These are phyloP conservation scores for Colletotrichum melonis DNA, from an alignment of 2,329 filamentous ascomycete species.

Conservation along the genomic window DNA sequence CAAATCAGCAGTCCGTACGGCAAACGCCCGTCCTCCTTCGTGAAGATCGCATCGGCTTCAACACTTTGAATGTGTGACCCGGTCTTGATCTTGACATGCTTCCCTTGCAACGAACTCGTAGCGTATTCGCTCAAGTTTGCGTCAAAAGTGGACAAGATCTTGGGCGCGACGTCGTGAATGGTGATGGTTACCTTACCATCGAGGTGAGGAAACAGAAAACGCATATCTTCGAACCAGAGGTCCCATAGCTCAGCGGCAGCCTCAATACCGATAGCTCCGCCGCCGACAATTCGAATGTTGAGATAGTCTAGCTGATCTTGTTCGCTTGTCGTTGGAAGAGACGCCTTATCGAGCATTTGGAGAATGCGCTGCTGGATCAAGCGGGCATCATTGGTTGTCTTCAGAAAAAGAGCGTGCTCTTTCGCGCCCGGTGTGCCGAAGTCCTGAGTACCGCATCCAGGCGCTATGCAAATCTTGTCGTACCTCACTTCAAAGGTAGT, in stretches of 20 bases:
- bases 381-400: constrained; percentile 97
- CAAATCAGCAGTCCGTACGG: constrained; percentile 97
- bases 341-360: constrained; percentile 97
- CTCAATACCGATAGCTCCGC: constrained; percentile 96
- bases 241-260: constrained; percentile 98
- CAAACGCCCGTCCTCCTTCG: constrained; percentile 86
- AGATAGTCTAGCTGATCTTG: constrained; percentile 88
- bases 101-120: constrained; percentile 17
- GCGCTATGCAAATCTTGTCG: constrained; percentile 97
- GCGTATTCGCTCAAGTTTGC: constrained; percentile 99
- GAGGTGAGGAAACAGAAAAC: constrained; percentile 97
- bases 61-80: constrained; percentile 13
- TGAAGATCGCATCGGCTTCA: constrained; percentile 88
- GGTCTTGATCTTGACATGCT: constrained; percentile 9
- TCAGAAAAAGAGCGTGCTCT: constrained; percentile 96
- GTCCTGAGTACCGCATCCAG: constrained; percentile 97
- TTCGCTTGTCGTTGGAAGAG: constrained; percentile 96
- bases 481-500: constrained; percentile 90
- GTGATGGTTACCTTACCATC: constrained; percentile 96
- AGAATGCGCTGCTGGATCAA: constrained; percentile 98
- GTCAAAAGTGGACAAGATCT: constrained; percentile 96
- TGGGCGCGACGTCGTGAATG: constrained; percentile 95
- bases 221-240: constrained; percentile 98
- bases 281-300: constrained; percentile 96
- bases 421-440: constrained; percentile 97